Conservation (phyloP, 192 early-diverging fungal species). For the Gryganskiella cystojenkinii region DNA sequence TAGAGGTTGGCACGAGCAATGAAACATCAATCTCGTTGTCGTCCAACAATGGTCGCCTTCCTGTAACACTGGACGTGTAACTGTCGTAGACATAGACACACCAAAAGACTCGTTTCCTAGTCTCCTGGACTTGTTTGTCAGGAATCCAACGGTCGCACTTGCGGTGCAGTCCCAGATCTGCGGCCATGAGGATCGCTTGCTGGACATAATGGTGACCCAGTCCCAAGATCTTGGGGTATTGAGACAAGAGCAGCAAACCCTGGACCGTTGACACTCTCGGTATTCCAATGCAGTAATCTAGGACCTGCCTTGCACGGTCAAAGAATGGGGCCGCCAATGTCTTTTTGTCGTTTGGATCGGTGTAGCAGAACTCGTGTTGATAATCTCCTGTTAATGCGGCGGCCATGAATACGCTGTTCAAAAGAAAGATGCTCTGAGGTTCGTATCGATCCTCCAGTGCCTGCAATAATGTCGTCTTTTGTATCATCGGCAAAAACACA, state of each 20-base stretch:
- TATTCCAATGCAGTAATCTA: conserved; percentile 44
- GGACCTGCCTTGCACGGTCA: conserved; percentile 53
- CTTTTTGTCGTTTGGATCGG: conserved; percentile 35
- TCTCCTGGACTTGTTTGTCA: conserved; percentile 37
- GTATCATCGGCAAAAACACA: conserved; percentile 41
- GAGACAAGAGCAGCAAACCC: conserved; percentile 32
- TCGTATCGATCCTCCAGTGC: conserved; percentile 48
- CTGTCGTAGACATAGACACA: conserved; percentile 39
- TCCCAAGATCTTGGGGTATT: conserved; percentile 30
- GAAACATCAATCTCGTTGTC: conserved; percentile 42
- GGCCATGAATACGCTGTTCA: conserved; percentile 47
- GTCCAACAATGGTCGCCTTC: conserved; percentile 34
- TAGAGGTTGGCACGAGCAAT: conserved; percentile 11
- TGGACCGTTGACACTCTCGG: conserved; percentile 45
- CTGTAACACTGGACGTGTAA: conserved; percentile 25
- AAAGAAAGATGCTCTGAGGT: conserved; percentile 38
- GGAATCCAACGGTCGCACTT: conserved; percentile 52
- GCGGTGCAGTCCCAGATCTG: conserved; percentile 38
- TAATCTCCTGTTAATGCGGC: conserved; percentile 35
- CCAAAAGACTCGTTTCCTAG: conserved; percentile 46
- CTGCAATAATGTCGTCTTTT: conserved; percentile 34
- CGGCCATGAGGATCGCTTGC: conserved; percentile 35
- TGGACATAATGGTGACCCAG: conserved; percentile 30
- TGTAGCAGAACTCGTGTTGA: conserved; percentile 21
- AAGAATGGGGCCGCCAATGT: conserved; percentile 59